Conservation (phyloP, 2,329 filamentous ascomycete genomes). For the Tolypocladium amazonense region DNA sequence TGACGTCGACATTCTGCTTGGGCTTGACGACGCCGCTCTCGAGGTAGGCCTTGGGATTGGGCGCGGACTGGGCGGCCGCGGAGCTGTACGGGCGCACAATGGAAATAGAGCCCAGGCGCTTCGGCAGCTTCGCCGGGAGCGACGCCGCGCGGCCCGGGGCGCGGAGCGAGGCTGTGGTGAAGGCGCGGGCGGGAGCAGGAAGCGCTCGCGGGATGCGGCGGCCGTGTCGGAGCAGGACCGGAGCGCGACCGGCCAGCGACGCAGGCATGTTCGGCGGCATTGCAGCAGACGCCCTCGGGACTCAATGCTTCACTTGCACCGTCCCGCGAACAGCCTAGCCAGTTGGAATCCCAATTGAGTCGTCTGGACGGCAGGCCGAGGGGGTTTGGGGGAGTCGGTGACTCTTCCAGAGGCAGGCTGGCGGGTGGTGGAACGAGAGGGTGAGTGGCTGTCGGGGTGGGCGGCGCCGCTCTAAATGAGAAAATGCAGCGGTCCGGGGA, state of each 20-base stretch:
- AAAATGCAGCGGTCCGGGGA: constrained; percentile 11
- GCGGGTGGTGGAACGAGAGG: constrained; percentile 5
- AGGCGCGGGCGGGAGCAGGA: constrained; percentile 31
- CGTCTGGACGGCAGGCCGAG: constrained; percentile 5
- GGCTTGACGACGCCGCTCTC: constrained; percentile 80
- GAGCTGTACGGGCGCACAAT: constrained; percentile 30
- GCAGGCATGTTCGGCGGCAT: constrained; percentile 29
- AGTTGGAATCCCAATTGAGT: constrained; percentile 19
- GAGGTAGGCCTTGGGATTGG: constrained; percentile 77
- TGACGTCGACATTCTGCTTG: constrained; percentile 72
- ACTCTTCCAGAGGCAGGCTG: constrained; percentile 11
- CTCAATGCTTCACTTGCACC: constrained; percentile 24
- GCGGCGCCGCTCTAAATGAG: constrained; percentile 5
- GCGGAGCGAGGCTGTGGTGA: constrained; percentile 27
- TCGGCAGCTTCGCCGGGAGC: constrained; percentile 19
- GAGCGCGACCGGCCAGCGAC: constrained; percentile 44
- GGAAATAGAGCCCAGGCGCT: constrained; percentile 38
- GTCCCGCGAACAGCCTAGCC: constrained; percentile 23
- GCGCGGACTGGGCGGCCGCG: constrained; percentile 52
- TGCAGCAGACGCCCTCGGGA: constrained; percentile 17
- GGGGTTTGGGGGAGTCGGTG: constrained; percentile 11
- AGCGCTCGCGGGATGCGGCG: constrained; percentile 36
- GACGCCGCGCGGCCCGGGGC: constrained; percentile 19
- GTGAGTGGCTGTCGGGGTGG: constrained; percentile 1
- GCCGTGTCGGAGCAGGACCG: constrained; percentile 45